phyloP scores from a whole-genome alignment of 345 rosid genomes.

The Eucalyptus cloeziana region DNA sequence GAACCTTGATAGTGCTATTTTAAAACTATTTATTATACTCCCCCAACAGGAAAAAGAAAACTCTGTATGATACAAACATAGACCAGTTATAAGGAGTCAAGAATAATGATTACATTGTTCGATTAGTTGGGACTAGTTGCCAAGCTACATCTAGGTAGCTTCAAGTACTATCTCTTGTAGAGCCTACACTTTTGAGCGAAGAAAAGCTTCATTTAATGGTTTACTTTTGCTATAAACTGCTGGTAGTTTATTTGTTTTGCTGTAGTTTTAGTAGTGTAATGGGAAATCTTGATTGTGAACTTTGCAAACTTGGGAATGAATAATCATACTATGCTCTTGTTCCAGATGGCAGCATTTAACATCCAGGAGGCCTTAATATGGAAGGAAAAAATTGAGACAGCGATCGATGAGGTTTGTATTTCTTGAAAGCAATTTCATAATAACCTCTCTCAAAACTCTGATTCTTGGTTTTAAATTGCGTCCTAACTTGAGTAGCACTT shows the following conservation, averaged over 20 bases:
- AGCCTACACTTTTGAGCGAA: neutral
- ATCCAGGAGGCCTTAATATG: slow-evolving; percentile 87
- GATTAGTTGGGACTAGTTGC: neutral
- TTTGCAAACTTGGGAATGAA: neutral
- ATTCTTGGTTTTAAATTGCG: neutral
- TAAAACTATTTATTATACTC: neutral
- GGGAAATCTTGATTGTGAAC: neutral
- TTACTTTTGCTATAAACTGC: neutral
- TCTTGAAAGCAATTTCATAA: neutral
- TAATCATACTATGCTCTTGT: neutral
- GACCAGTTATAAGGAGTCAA: neutral
- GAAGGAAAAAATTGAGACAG: slow-evolving; percentile 87
- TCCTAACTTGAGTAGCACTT: neutral
- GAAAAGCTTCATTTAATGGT: neutral
- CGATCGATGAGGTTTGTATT: slow-evolving; percentile 75
- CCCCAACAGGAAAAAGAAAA: neutral
- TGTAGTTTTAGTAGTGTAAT: neutral
- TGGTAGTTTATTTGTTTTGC: neutral
- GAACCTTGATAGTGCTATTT: neutral
- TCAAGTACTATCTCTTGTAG: neutral
- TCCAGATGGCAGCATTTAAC: slow-evolving; percentile 99
- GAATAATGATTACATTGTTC: neutral
- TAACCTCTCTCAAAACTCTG: neutral
- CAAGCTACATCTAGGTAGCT: neutral
- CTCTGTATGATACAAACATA: neutral